A percentile compares a stretch with the other conserved stretches of the same genome.
phyloP scores from a whole-genome alignment of 495 filamentous ascomycete species.

The Penicillium longicatenatum region DNA sequence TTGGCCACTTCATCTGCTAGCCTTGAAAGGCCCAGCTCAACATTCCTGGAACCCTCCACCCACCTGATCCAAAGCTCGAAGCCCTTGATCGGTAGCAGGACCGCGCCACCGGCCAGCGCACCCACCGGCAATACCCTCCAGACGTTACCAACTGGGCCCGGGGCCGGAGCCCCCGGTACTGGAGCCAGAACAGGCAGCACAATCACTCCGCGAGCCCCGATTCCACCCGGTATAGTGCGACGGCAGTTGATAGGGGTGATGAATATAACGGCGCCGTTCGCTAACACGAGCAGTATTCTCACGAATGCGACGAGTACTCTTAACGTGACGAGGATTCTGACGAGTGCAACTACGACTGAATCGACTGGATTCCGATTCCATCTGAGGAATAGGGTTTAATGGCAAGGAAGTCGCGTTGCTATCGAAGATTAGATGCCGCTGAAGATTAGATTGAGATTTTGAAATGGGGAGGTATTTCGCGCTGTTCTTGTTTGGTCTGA shows the following conservation, averaged over 20 bases:
- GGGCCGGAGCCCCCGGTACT: background rate
- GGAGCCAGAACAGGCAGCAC: background rate
- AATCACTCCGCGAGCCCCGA: constrained; percentile 9
- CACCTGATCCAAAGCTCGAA: constrained; percentile 10
- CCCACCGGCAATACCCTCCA: constrained; percentile 5
- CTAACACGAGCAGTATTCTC: constrained; percentile 19
- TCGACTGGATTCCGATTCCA: constrained; percentile 4
- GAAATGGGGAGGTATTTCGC: background rate
- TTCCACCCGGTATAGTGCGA: constrained; percentile 19
- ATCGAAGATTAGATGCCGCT: no score
- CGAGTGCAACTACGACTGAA: background rate
- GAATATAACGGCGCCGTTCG: constrained; percentile 21
- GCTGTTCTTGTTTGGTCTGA: background rate
- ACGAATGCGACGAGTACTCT: constrained; percentile 20
- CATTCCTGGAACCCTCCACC: background rate
- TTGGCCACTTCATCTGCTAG: background rate
- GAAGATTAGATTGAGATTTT: no score
- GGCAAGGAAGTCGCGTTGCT: background rate
- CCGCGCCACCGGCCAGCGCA: background rate
- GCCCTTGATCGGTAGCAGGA: constrained; percentile 11
- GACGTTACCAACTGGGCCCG: constrained; percentile 2
- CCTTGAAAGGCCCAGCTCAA: background rate
- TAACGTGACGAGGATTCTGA: constrained; percentile 9
- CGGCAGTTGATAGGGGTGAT: constrained; percentile 8
- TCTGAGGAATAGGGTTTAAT: constrained; percentile 1